Percentiles rank a stretch among this genome's conserved stretches.
Evolutionary conservation across 192 early-diverging fungal genomes (phyloP).

Genomic region (Glomus cerebriforme): DNA sequence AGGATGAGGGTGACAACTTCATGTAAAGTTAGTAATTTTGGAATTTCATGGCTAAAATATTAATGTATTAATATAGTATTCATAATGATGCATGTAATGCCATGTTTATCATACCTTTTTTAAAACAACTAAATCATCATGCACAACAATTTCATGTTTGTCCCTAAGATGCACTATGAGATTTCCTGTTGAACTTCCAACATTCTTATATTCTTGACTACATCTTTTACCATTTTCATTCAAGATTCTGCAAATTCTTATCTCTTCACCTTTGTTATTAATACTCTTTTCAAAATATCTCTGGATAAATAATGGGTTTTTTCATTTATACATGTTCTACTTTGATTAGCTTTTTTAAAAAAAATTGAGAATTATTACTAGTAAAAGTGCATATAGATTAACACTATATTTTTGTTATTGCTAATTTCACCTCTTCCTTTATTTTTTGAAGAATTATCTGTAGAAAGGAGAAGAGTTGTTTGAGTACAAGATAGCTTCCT

Average conservation of each 20-base stretch:
- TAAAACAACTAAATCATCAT: not conserved
- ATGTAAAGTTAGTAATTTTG: not conserved
- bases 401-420: no score
- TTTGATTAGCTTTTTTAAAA: no score
- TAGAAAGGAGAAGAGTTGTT: no score
- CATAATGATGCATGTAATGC: no score
- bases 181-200: slow-evolving; percentile 1
- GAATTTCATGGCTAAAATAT: not conserved
- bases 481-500: no score
- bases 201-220: not conserved
- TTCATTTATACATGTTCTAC: not conserved
- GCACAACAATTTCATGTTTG: not conserved
- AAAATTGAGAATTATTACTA: no score
- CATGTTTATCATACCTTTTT: no score
- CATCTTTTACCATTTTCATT: not conserved
- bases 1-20: not conserved
- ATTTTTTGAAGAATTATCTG: no score
- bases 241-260: not conserved
- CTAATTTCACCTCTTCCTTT: no score
- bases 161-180: not conserved
- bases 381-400: no score
- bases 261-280: not conserved
- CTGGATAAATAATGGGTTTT: not conserved
- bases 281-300: not conserved
- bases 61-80: not conserved